Percentiles rank a stretch among this genome's conserved stretches.
Conservation (phyloP, 2,329 filamentous ascomycete species). For the Chrysoporthe puriensis region DNA sequence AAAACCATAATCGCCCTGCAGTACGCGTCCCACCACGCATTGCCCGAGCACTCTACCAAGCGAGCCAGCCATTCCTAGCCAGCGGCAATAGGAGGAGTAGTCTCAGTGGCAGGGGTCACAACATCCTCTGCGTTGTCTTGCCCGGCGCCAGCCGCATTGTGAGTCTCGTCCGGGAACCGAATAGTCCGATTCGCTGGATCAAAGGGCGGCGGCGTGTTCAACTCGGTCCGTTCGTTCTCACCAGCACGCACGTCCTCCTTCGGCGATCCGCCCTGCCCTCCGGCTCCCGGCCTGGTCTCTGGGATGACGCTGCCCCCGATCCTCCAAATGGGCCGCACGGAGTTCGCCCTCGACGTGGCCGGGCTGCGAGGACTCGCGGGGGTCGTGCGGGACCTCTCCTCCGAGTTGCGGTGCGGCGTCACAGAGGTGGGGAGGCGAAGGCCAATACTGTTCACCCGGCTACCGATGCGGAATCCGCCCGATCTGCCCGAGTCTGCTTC, state of each 20-base stretch:
- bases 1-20: background rate
- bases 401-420: conserved; percentile 20
- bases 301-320: conserved; percentile 47
- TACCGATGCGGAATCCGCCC: conserved; percentile 37
- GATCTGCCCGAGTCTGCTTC: conserved; percentile 28
- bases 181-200: conserved; percentile 42
- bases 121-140: background rate
- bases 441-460: conserved; percentile 36
- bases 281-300: background rate
- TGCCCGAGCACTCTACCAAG: background rate
- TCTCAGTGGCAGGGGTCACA: background rate
- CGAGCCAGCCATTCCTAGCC: conserved; percentile 1
- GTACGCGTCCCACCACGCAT: background rate
- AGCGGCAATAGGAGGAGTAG: background rate
- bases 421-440: conserved; percentile 28
- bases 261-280: background rate
- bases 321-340: conserved; percentile 40
- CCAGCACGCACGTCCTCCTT: conserved; percentile 6
- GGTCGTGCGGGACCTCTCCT: conserved; percentile 4
- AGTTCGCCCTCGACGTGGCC: conserved; percentile 30
- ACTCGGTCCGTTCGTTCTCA: conserved; percentile 18
- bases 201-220: conserved; percentile 20
- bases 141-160: conserved; percentile 3
- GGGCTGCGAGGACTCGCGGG: conserved; percentile 20
- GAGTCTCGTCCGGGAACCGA: conserved; percentile 48